These are phyloP conservation scores for Onygena corvina DNA, from an alignment of 2,329 filamentous ascomycete species.

Conservation along the genomic window DNA sequence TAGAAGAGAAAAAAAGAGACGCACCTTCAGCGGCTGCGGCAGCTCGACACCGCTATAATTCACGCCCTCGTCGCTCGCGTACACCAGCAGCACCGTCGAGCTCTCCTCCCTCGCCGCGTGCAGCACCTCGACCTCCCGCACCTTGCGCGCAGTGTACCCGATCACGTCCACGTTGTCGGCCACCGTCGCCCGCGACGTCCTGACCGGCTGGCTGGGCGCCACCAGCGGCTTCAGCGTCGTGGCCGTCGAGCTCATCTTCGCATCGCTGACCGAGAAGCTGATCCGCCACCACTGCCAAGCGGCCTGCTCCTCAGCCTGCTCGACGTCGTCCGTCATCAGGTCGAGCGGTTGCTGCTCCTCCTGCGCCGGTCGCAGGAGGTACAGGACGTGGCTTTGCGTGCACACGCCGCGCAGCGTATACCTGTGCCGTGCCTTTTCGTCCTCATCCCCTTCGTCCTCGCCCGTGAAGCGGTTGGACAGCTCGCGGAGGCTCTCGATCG, in stretches of 20 bases:
- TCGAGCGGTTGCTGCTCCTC: slow-evolving; percentile 9
- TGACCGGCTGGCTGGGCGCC: background rate
- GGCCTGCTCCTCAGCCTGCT: too few species aligned
- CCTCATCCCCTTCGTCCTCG: slow-evolving; percentile 30
- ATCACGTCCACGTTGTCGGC: slow-evolving; percentile 25
- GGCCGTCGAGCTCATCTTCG: slow-evolving; percentile 22
- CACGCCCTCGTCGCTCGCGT: slow-evolving; percentile 43
- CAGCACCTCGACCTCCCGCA: slow-evolving; percentile 44
- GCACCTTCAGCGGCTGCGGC: slow-evolving; percentile 30
- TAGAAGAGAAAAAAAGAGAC: too few species aligned
- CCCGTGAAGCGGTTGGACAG: slow-evolving; percentile 39
- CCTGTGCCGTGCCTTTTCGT: slow-evolving; percentile 33
- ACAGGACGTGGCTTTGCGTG: slow-evolving; percentile 46
- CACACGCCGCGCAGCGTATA: slow-evolving; percentile 49
- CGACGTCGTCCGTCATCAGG: slow-evolving; percentile 20
- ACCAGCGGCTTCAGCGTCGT: slow-evolving; percentile 4
- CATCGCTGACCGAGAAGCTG: slow-evolving; percentile 37
- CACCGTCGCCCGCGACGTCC: slow-evolving; percentile 11
- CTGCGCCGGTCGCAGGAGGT: slow-evolving; percentile 39
- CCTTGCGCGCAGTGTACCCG: slow-evolving; percentile 32
- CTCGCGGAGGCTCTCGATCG: slow-evolving; percentile 31
- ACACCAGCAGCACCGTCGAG: slow-evolving; percentile 45
- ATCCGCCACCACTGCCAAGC: slow-evolving; percentile 46
- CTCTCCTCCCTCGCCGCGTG: slow-evolving; percentile 42
- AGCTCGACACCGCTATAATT: slow-evolving; percentile 23